Evolutionary conservation across 192 early-diverging fungal species (phyloP).

Genomic region (Backusella australiensis): DNA sequence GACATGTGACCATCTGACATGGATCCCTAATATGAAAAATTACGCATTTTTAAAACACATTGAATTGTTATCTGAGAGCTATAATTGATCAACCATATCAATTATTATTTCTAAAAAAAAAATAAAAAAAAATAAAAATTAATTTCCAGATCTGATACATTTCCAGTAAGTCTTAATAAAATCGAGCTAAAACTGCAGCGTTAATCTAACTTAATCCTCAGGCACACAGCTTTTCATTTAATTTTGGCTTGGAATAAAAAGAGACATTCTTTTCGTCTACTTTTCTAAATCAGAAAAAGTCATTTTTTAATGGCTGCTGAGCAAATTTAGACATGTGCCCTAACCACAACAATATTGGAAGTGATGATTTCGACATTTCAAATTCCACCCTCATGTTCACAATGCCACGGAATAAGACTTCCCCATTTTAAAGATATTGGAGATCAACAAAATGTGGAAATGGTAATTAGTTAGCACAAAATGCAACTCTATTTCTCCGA

Average conservation of each 20-base stretch:
- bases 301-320: not conserved
- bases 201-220: not conserved
- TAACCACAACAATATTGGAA: not conserved
- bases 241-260: not conserved
- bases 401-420: not conserved
- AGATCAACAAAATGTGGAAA: constrained; percentile 8
- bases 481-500: not conserved
- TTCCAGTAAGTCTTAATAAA: not conserved
- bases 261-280: not conserved
- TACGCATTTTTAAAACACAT: not conserved
- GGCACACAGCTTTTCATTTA: not conserved
- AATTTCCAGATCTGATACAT: constrained; percentile 3
- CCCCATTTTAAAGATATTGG: not conserved
- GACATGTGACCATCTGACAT: not conserved
- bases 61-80: not conserved
- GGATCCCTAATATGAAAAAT: not conserved
- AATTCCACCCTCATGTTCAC: not conserved
- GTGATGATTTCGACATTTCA: not conserved
- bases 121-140: not conserved
- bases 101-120: not conserved
- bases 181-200: not conserved
- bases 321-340: not conserved
- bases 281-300: not conserved
- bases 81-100: not conserved
- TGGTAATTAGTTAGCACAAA: not conserved